Evolutionary conservation across 257 asterid species (phyloP).

Genomic region (Pogostemon cablin): DNA sequence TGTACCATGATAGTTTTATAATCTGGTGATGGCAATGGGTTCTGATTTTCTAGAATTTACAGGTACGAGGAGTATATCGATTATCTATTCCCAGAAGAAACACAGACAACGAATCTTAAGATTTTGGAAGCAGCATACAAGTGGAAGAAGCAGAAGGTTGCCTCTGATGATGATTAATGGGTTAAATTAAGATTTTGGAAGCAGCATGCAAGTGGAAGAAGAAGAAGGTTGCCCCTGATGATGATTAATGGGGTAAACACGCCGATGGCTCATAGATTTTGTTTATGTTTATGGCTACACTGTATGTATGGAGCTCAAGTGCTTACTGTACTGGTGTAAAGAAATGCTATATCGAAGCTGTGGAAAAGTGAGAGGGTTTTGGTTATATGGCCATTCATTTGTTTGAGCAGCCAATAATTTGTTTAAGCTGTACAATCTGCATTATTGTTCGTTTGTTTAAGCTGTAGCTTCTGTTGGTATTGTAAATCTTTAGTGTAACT

Average conservation of each 20-base stretch:
- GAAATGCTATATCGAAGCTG: no score
- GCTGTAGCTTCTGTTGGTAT: no score
- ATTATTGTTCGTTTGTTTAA: no score
- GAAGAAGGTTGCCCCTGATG: slow-evolving; percentile 55
- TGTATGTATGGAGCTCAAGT: background rate
- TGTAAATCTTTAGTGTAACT: no score
- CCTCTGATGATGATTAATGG: slow-evolving; percentile 53
- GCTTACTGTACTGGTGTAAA: no score
- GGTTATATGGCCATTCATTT: no score
- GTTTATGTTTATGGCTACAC: slow-evolving; percentile 3
- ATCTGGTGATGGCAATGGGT: background rate
- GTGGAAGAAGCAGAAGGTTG: slow-evolving; percentile 85
- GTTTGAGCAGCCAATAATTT: no score
- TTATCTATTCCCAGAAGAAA: slow-evolving; percentile 91
- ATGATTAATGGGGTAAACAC: slow-evolving; percentile 46
- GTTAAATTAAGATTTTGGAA: slow-evolving; percentile 65
- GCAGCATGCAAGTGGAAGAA: slow-evolving; percentile 97
- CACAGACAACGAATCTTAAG: slow-evolving; percentile 68
- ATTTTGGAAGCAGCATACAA: slow-evolving; percentile 88
- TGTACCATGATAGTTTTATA: background rate
- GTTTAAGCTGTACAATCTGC: no score
- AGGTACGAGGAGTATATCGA: slow-evolving; percentile 91
- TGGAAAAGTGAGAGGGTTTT: no score
- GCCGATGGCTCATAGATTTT: background rate
- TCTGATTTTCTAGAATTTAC: slow-evolving; percentile 40